Conservation (phyloP, 2,329 filamentous ascomycete species). For the Plenodomus lindquistii region DNA sequence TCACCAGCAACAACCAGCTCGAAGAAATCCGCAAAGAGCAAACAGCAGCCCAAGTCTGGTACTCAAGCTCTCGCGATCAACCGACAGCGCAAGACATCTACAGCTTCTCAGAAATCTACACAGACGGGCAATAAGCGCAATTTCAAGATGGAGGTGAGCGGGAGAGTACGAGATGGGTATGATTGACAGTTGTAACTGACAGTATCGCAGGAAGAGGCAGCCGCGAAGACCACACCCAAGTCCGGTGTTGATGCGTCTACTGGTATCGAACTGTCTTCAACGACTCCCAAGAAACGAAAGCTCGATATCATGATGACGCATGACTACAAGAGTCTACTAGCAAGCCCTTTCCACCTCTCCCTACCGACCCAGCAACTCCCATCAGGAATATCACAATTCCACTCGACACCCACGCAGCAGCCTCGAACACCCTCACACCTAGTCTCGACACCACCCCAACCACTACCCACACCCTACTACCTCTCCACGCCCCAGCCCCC, state of each 20-base stretch:
- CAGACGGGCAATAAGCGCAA: slow-evolving; percentile 9
- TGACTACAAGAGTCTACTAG: not conserved
- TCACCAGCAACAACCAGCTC: not conserved
- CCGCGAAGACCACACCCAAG: not conserved
- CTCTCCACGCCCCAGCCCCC: not conserved
- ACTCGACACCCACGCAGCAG: too few species aligned
- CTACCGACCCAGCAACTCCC: too few species aligned
- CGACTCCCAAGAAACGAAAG: slow-evolving; percentile 7
- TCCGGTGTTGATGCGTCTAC: not conserved
- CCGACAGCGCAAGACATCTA: not conserved
- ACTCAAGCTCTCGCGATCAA: not conserved
- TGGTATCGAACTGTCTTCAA: not conserved
- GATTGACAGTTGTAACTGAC: not conserved
- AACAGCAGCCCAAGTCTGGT: not conserved
- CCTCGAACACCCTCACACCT: not conserved
- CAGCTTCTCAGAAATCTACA: not conserved
- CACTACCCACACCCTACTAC: not conserved
- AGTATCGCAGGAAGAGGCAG: not conserved
- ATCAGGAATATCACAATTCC: too few species aligned
- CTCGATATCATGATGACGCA: not conserved
- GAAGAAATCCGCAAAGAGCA: not conserved
- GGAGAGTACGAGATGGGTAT: too few species aligned
- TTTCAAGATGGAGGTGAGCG: slow-evolving; percentile 9
- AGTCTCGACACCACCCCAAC: not conserved
- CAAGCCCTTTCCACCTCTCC: not conserved